Conservation (phyloP, 352 stramenopile genomes). For the Globisporangium spinosum region DNA sequence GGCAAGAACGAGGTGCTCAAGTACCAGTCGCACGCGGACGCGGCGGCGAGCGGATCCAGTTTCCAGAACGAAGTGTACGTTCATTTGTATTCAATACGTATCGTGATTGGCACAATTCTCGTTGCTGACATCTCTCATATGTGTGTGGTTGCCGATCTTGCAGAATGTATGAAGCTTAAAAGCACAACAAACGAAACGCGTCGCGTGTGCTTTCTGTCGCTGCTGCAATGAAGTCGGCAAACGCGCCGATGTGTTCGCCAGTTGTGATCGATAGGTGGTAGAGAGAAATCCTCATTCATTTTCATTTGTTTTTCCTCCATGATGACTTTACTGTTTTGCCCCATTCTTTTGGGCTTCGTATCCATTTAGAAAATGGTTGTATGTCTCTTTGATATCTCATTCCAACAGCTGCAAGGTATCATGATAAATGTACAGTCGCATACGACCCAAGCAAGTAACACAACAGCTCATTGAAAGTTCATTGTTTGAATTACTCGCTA, state of each 20-base stretch:
- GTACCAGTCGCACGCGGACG: conserved; percentile 86
- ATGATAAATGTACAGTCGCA: background rate
- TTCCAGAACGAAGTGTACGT: conserved; percentile 90
- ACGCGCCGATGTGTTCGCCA: background rate
- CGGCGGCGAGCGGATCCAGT: conserved; percentile 83
- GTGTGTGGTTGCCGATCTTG: conserved; percentile 9
- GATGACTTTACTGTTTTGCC: background rate
- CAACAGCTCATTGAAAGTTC: background rate
- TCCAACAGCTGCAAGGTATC: background rate
- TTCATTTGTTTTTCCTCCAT: conserved; percentile 8
- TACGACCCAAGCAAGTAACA: background rate
- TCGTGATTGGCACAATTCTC: background rate
- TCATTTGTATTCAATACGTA: background rate
- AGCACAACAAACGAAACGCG: background rate
- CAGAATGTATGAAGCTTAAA: conserved; percentile 86
- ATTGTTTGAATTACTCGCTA: background rate
- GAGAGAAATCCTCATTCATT: conserved; percentile 21
- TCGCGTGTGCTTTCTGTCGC: background rate
- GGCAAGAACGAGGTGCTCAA: conserved; percentile 88
- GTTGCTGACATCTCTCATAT: background rate
- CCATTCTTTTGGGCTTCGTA: background rate
- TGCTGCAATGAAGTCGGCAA: conserved; percentile 1
- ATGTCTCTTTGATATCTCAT: background rate
- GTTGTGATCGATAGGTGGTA: conserved; percentile 15
- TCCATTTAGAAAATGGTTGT: background rate